Conservation (phyloP, 164 flowering plant species). For the Nymphaea thermarum region DNA sequence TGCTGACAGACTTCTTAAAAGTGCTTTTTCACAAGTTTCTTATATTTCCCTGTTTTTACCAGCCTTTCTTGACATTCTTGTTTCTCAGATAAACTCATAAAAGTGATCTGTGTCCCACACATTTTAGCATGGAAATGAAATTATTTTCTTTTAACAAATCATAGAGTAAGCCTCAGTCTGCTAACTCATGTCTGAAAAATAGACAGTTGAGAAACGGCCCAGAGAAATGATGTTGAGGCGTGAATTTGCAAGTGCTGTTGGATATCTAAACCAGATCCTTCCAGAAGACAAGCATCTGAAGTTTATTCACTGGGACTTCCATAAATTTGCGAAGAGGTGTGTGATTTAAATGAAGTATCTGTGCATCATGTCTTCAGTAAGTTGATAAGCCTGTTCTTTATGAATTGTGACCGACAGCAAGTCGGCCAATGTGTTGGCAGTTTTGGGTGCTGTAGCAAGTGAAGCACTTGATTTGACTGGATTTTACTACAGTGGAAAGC, state of each 20-base stretch:
- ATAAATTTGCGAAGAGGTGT: conserved; percentile 93
- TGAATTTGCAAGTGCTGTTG: conserved; percentile 93
- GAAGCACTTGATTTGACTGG: conserved; percentile 94
- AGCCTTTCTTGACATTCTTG: background rate
- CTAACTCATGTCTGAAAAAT: conserved; percentile 9
- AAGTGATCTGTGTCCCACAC: no score
- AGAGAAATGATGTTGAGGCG: conserved; percentile 98
- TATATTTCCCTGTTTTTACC: background rate
- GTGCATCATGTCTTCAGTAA: background rate
- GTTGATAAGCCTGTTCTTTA: conserved; percentile 17
- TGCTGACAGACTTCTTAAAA: background rate
- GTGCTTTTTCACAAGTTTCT: background rate
- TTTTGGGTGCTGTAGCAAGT: conserved; percentile 88
- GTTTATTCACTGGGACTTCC: conserved; percentile 98
- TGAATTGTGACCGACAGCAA: conserved; percentile 39
- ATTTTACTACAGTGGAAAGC: conserved; percentile 85
- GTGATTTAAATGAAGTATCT: background rate
- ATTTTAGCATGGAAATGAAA: no score
- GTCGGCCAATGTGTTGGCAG: conserved; percentile 95
- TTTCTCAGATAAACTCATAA: background rate
- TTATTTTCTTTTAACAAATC: no score
- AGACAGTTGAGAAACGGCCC: conserved; percentile 98
- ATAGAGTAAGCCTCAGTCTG: background rate
- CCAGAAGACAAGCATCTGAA: conserved; percentile 72
- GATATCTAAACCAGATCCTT: conserved; percentile 74